Evolutionary conservation across 1,139 yeast genomes (phyloP).

Genomic region (Diutina siamensis): DNA sequence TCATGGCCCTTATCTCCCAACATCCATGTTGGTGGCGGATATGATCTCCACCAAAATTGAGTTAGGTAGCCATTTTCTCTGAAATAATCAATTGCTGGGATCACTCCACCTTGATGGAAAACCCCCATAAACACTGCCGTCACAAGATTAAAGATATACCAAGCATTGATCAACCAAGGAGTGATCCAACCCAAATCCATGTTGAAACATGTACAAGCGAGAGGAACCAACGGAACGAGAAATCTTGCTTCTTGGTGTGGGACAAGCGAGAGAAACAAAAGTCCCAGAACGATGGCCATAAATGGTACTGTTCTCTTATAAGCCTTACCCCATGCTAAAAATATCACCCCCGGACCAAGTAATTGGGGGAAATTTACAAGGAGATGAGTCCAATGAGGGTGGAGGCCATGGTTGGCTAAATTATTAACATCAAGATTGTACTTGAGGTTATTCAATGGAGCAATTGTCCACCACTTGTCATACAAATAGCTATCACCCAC

Average conservation of each 20-base stretch:
- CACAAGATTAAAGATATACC: slow-evolving; percentile 56
- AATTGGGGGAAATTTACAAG: slow-evolving; percentile 68
- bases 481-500: slow-evolving; percentile 29
- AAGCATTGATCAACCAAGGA: slow-evolving; percentile 15
- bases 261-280: slow-evolving; percentile 48
- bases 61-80: slow-evolving; percentile 14
- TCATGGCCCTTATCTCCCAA: slow-evolving; percentile 29
- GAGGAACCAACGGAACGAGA: slow-evolving; percentile 64
- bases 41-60: slow-evolving; percentile 88
- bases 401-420: slow-evolving; percentile 71
- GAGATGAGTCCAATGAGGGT: slow-evolving; percentile 65
- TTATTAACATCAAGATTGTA: slow-evolving; percentile 57
- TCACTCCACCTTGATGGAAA: slow-evolving; percentile 83
- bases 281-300: slow-evolving; percentile 51
- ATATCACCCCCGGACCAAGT: slow-evolving; percentile 61
- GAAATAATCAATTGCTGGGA: slow-evolving; percentile 43
- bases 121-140: slow-evolving; percentile 65
- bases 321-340: slow-evolving; percentile 24
- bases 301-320: slow-evolving; percentile 41
- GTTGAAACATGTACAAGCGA: slow-evolving; percentile 54
- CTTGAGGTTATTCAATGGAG: slow-evolving; percentile 67
- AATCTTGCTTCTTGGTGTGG: slow-evolving; percentile 94
- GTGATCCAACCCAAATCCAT: slow-evolving; percentile 12
- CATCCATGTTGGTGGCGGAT: slow-evolving; percentile 87
- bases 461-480: slow-evolving; percentile 27